phyloP scores from a whole-genome alignment of 73 alveolate genomes.

The Symbiodinium pilosum region DNA sequence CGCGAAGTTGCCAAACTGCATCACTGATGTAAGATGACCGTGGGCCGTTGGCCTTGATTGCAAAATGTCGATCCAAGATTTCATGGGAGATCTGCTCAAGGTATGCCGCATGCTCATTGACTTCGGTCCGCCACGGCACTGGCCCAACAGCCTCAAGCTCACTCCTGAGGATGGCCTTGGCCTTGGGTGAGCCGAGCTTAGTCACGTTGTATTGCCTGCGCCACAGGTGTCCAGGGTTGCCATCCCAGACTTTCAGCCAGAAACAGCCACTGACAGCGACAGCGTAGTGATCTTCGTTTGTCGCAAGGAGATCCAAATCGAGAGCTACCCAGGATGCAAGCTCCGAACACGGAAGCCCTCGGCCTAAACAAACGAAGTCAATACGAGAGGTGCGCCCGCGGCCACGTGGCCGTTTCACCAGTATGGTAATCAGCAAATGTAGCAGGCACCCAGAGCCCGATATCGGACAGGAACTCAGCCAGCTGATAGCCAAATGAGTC shows the following conservation, averaged over 20 bases:
- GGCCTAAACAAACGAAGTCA: background rate
- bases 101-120: background rate
- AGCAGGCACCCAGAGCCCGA: background rate
- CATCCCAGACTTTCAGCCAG: background rate
- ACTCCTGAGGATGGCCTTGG: background rate
- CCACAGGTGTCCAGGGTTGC: background rate
- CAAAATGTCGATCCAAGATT: background rate
- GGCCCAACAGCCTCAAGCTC: background rate
- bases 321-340: background rate
- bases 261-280: background rate
- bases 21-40: background rate
- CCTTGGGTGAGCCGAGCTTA: background rate
- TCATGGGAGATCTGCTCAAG: background rate
- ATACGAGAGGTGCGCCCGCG: background rate
- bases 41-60: background rate
- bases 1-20: background rate
- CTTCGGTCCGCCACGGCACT: background rate
- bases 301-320: background rate
- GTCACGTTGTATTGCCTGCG: background rate
- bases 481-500: background rate
- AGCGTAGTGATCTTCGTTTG: background rate
- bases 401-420: background rate
- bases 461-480: background rate
- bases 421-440: background rate
- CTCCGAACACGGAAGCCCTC: background rate